Percentiles rank a stretch among this genome's conserved stretches.
Evolutionary conservation across 2,329 filamentous ascomycete genomes (phyloP).

Genomic region (Xylaria sp.): DNA sequence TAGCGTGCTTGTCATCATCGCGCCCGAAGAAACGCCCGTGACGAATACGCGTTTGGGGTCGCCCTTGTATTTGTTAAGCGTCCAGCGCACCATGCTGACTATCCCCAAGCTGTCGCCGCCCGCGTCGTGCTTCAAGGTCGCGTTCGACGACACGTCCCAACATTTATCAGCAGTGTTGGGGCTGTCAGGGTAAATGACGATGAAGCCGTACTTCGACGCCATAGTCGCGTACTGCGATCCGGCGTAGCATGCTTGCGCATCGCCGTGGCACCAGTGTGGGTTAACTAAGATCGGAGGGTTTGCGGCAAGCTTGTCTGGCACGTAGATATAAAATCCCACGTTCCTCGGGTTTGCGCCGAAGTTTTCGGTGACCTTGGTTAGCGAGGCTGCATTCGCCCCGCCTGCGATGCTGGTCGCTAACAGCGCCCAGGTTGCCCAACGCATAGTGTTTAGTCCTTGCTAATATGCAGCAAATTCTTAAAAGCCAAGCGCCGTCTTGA

Average conservation of each 20-base stretch:
- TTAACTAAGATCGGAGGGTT: conserved; percentile 64
- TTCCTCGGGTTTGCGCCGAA: conserved; percentile 61
- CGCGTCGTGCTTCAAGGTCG: conserved; percentile 48
- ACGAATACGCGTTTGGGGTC: conserved; percentile 48
- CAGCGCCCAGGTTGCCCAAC: conserved; percentile 24
- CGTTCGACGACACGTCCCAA: conserved; percentile 66
- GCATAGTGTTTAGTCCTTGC: conserved; percentile 24
- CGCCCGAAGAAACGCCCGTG: conserved; percentile 48
- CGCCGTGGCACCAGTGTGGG: conserved; percentile 67
- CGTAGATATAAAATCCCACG: conserved; percentile 63
- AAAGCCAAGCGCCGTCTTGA: neutral
- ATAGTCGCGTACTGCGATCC: conserved; percentile 63
- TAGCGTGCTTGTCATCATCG: conserved; percentile 52
- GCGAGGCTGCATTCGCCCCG: conserved; percentile 41
- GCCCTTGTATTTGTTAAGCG: conserved; percentile 48
- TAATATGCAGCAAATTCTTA: neutral
- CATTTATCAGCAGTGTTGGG: conserved; percentile 57
- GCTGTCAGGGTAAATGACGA: conserved; percentile 47
- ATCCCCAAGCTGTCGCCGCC: conserved; percentile 54
- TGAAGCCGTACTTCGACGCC: conserved; percentile 59
- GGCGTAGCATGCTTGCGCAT: conserved; percentile 59
- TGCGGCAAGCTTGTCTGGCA: conserved; percentile 54
- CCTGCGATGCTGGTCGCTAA: conserved; percentile 3
- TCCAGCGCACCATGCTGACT: conserved; percentile 53
- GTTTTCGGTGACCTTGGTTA: conserved; percentile 45